Percentiles rank a stretch among this genome's conserved stretches.
These are phyloP conservation scores for Pulveroboletus sp. DNA, from an alignment of 768 basidiomycete species.

Conservation along the genomic window DNA sequence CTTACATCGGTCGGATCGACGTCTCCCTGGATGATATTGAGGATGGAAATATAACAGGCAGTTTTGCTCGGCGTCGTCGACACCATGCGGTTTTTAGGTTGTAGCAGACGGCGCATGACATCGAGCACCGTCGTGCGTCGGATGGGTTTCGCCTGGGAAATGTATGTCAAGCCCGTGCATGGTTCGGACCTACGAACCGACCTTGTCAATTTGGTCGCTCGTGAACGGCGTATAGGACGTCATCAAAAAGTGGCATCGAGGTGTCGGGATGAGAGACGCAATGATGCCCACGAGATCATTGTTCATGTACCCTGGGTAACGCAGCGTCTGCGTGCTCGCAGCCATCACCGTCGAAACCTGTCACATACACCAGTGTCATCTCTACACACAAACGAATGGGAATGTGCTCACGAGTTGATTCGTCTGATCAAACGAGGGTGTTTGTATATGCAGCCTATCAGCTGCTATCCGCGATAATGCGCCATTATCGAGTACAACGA, in stretches of 20 bases:
- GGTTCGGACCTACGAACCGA: slow-evolving; percentile 29
- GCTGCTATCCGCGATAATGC: slow-evolving; percentile 91
- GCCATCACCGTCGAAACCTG: slow-evolving; percentile 98
- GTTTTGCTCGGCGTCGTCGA: slow-evolving; percentile 90
- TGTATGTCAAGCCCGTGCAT: background rate
- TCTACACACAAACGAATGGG: background rate
- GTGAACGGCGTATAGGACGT: slow-evolving; percentile 99
- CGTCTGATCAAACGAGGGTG: slow-evolving; percentile 86
- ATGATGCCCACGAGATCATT: slow-evolving; percentile 97
- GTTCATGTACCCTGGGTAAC: slow-evolving; percentile 99
- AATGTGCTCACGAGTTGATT: slow-evolving; percentile 71
- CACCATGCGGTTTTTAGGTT: slow-evolving; percentile 99
- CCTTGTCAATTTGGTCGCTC: slow-evolving; percentile 95
- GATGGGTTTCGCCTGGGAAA: slow-evolving; percentile 81
- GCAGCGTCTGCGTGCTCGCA: slow-evolving; percentile 90
- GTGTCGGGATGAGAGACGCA: slow-evolving; percentile 95
- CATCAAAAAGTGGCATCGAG: slow-evolving; percentile 87
- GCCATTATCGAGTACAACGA: slow-evolving; percentile 96
- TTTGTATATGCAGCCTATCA: slow-evolving; percentile 86
- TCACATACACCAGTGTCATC: background rate
- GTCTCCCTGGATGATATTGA: slow-evolving; percentile 98
- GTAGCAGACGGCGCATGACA: slow-evolving; percentile 95
- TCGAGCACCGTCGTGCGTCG: slow-evolving; percentile 96
- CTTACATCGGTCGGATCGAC: slow-evolving; percentile 94
- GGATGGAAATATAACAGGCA: slow-evolving; percentile 94